These are phyloP conservation scores for Diaporthe vexans DNA, from an alignment of 2,329 filamentous ascomycete species.

Conservation along the genomic window DNA sequence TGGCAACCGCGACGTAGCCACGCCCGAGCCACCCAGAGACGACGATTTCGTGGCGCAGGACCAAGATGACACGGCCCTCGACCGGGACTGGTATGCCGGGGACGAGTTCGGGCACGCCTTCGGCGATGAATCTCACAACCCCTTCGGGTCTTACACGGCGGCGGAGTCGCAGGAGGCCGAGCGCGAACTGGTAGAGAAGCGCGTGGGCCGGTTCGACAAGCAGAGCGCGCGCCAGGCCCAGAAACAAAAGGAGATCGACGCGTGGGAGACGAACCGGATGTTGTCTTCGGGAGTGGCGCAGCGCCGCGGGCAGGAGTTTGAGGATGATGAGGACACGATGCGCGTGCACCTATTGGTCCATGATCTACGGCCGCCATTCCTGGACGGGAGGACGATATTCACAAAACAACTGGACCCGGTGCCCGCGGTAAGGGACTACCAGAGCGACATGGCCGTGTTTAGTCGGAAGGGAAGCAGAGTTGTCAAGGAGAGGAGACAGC, in stretches of 20 bases:
- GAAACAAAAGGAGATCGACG: slow-evolving; percentile 94
- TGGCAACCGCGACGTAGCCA: slow-evolving; percentile 48
- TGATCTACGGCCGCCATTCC: slow-evolving; percentile 92
- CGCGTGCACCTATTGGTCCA: slow-evolving; percentile 93
- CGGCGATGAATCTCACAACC: slow-evolving; percentile 93
- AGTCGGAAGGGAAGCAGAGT: slow-evolving; percentile 95
- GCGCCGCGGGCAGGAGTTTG: slow-evolving; percentile 84
- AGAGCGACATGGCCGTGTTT: slow-evolving; percentile 99
- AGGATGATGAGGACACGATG: slow-evolving; percentile 90
- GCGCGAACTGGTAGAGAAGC: slow-evolving; percentile 82
- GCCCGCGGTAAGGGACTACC: slow-evolving; percentile 90
- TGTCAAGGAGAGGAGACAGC: slow-evolving; percentile 90
- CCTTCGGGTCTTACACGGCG: slow-evolving; percentile 83
- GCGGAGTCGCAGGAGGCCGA: slow-evolving; percentile 80
- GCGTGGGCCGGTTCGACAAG: slow-evolving; percentile 75
- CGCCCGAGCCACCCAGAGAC: slow-evolving; percentile 53
- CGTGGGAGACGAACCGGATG: slow-evolving; percentile 99
- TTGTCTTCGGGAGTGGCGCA: slow-evolving; percentile 96
- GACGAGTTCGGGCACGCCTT: slow-evolving; percentile 88
- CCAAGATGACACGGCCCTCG: slow-evolving; percentile 81
- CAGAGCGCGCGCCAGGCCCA: slow-evolving; percentile 83
- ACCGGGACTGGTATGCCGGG: slow-evolving; percentile 93
- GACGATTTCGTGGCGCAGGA: slow-evolving; percentile 75
- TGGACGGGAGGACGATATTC: slow-evolving; percentile 95
- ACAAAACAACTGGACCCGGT: slow-evolving; percentile 98